Evolutionary conservation across 2,329 filamentous ascomycete genomes (phyloP), one percentile per base, ranked within the genome.

Genomic region (Tricladium varicosporioides): DNA sequence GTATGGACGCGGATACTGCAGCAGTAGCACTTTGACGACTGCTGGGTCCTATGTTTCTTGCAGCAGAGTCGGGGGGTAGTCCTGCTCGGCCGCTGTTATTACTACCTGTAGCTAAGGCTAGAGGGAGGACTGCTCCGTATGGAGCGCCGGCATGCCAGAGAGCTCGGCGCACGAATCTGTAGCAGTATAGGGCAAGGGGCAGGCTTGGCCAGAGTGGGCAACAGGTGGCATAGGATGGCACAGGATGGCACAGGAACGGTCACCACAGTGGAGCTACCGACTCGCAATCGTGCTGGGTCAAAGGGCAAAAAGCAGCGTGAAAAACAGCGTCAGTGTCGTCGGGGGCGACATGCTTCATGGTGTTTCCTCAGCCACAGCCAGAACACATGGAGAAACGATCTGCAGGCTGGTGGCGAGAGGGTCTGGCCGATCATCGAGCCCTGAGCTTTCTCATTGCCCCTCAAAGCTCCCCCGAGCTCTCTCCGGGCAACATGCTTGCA

Each of bases 311-410:
- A 27, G 22, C 22, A 27, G 22, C 22, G 22, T 27, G 22, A 54
- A 57, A 57, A 57, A 54, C 54, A 55, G 54, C 54, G 48, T 36
- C 45, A 40, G 16, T 47, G 10, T 10, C 32, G 3, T 33, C n/a
- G n/a, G 16, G 48, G 45, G 49, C 2, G 19, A 44, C n/a, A 53
- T 43, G 52, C 42, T 18, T 14, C n/a, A 32, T 13, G 13, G 8
- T 14, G 11, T 4, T 27, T 27, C 59, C 56, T 53, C 56, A 58
- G 59, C 59, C 59, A 61, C 59, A 58, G 53, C 53, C 50, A 36
- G 19, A 14, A n/a, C 33, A 9, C 5, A 61, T 54, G 44, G 43
- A 53, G 59, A 33, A 51, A 48, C 19, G 59, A 61, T 61, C 56
- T 27, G 22, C 22, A 7, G 22, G 22, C 22, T 27, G 22, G 22